Base-by-base conservation (phyloP, 1,139 yeast genomes). In the Nakaseomyces kungkrabaensis region DNA sequence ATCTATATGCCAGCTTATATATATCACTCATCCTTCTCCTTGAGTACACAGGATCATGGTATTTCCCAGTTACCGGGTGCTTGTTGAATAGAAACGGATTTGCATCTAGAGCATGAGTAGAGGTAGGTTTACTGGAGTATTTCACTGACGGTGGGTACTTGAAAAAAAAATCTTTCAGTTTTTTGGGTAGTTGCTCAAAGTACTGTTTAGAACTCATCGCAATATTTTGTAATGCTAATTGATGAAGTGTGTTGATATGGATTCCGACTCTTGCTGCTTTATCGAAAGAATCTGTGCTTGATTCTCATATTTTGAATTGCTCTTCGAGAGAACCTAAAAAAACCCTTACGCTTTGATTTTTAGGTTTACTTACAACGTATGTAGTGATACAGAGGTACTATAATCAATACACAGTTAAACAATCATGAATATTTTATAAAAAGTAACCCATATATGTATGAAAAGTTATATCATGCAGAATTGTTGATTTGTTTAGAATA, bases 31-130 rank as follows among this genome's bases (percentile, higher is more conserved):
- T 92, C 61, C 94, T 79, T 69, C 97, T 81, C 60, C 82, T 72
- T 10, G 96, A 86, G 68, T 79, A 86, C 56, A 81, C 76, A 26
- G 97, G 86, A 49, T 81, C 81, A 60, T 87, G 94, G 73, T 85
- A 80, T 58, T 72, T 76, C 22, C 86, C 81, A 22, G 95, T 86
- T 31, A 83, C 79, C 13, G 95, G 89, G 67, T 90, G 89, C 63
- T 78, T 84, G 66, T 88, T 89, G 29, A 95, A 84, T 51, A 88
- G 68, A 66, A 92, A 92, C 49, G 98, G 98, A 67, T 92, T 92
- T 60, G 87, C 85, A 52, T 77, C 75, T 25, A 79, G 76, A 46
- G 88, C 90, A 48, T 72, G 72, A 25, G 85, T 79, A 33, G 78
- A 71, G 5, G 86, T 78, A 49, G 96, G 85, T 55, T 74, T 77